Base-by-base conservation (phyloP, 305 asterid genomes). In the Solanum hybrid region DNA sequence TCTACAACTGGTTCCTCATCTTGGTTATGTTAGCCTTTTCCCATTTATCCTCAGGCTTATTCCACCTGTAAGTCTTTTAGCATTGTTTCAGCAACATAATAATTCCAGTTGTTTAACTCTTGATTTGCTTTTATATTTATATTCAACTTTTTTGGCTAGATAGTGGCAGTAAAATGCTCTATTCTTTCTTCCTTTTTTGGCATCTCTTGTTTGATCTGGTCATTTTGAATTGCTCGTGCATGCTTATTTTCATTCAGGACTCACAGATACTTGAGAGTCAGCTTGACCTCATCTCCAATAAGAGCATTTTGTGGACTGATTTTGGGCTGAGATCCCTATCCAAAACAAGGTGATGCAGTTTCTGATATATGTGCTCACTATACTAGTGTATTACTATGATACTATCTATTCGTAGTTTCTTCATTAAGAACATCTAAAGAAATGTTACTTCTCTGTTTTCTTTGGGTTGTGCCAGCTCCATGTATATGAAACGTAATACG, bases 21-120 rank as follows among this genome's bases (percentile, higher is more conserved):
- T 95, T 90, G 99, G 99, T 94, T 97, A 97, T 45, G 98, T 94
- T 89, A 97, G 99, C 97, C 97, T 97, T 87, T 97, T 97, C 90
- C 99, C 99, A 89, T 95, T 97, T 86, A 96, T 97, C 94, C 93
- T 93, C 90, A 93, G 97, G 95, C 98, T 97, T 89, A 97, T 97
- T 90, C 99, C 99, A 89, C 97, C 98, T 87, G 99, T 96, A 95
- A 97, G 99, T 96, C 91, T 72, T 87, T 76, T 73, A 14, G 72
- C 78, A 83, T 73, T 31, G 41, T 76, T 78, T 5, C 24, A 45
- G 73, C 34, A 34, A 17, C 24, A 45, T 76, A 34, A 22, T 31
- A 80, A 38, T 81, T 12, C 68, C 3, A 37, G 87, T 24, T 26
- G 68, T 12, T 81, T 8, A 5, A 81, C 34, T 24, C 24, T 20